Percentiles rank a stretch among this genome's conserved stretches.
phyloP scores from a whole-genome alignment of 495 filamentous ascomycete genomes.

The Cudoniella acicularis region DNA sequence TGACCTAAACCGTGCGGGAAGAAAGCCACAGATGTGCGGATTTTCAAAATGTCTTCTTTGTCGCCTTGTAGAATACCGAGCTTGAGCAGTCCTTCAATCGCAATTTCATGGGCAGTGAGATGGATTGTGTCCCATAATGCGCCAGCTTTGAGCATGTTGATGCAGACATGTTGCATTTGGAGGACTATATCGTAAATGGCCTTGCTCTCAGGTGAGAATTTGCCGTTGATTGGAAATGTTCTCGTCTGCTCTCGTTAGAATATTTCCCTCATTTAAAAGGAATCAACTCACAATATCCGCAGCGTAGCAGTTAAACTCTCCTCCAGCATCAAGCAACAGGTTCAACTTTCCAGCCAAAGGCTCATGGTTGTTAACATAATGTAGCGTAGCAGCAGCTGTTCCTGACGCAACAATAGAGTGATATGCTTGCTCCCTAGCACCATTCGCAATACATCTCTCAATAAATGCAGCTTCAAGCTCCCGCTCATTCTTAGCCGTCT shows the following conservation, averaged over 20 bases:
- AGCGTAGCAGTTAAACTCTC: constrained; percentile 76
- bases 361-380: constrained; percentile 79
- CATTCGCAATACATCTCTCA: constrained; percentile 67
- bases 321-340: constrained; percentile 79
- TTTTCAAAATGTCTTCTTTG: constrained; percentile 66
- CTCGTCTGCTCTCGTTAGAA: constrained; percentile 51
- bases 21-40: constrained; percentile 77
- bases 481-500: constrained; percentile 67
- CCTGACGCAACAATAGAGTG: constrained; percentile 78
- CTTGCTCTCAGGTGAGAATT: constrained; percentile 65
- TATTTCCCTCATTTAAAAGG: not conserved
- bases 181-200: constrained; percentile 85
- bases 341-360: constrained; percentile 64
- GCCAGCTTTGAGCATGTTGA: constrained; percentile 67
- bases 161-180: constrained; percentile 77
- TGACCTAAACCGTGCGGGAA: constrained; percentile 88
- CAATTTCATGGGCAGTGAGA: constrained; percentile 70
- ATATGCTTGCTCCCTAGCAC: constrained; percentile 77
- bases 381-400: constrained; percentile 74
- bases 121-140: constrained; percentile 87
- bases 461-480: constrained; percentile 80
- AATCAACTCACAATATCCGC: constrained; percentile 61
- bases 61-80: constrained; percentile 72
- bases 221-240: constrained; percentile 77
- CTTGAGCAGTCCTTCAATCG: constrained; percentile 71